phyloP scores from a whole-genome alignment of 2,329 filamentous ascomycete genomes.

The Pestalotiopsis sp. region DNA sequence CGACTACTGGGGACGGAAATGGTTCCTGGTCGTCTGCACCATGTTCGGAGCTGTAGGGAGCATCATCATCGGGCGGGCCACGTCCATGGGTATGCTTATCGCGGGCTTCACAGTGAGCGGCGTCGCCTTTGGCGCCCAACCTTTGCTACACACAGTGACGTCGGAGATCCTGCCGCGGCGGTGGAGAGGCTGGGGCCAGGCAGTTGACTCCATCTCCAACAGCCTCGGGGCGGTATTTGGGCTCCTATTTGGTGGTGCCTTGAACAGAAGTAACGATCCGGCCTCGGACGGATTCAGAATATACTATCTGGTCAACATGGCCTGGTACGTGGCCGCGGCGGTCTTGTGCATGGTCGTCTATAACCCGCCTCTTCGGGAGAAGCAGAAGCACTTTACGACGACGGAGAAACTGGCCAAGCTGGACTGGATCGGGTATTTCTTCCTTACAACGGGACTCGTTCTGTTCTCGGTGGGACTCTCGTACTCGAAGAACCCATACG shows the following conservation, averaged over 20 bases:
- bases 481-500: conserved; percentile 40
- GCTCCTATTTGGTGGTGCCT: conserved; percentile 35
- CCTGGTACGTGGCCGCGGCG: conserved; percentile 27
- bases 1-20: conserved; percentile 44
- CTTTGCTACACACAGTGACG: conserved; percentile 38
- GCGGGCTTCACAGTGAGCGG: conserved; percentile 37
- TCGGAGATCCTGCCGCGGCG: conserved; percentile 41
- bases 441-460: conserved; percentile 35
- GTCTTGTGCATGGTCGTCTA: conserved; percentile 32
- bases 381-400: conserved; percentile 27
- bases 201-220: conserved; percentile 30
- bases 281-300: conserved; percentile 32
- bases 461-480: conserved; percentile 41
- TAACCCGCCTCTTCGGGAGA: conserved; percentile 30
- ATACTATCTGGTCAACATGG: conserved; percentile 37
- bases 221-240: conserved; percentile 31
- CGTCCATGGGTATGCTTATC: conserved; percentile 36
- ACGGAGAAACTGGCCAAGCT: conserved; percentile 33
- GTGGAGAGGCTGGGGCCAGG: conserved; percentile 37
- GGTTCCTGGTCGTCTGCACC: conserved; percentile 38
- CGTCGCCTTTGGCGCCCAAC: conserved; percentile 37
- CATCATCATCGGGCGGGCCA: conserved; percentile 37
- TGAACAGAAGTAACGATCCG: conserved; percentile 31
- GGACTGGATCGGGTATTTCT: conserved; percentile 38
- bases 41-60: conserved; percentile 34